A percentile compares a stretch with the other conserved stretches of the same genome.
phyloP scores from a whole-genome alignment of 1,284 basidiomycete genomes.

The Moesziomyces antarcticus region DNA sequence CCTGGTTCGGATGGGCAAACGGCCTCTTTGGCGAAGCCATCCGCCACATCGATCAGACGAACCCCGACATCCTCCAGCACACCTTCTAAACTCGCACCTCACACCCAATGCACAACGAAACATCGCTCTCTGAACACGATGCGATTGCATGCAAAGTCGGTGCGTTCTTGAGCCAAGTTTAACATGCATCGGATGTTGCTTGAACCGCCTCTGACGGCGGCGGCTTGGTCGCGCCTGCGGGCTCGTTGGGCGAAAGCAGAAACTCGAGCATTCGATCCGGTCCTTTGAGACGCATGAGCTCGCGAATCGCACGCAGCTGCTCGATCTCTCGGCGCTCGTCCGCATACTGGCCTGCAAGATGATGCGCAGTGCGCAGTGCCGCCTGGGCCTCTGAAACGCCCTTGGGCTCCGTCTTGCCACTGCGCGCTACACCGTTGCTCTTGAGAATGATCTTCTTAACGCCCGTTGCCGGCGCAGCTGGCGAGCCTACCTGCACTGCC shows the following conservation, averaged over 20 bases:
- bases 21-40: constrained; percentile 54
- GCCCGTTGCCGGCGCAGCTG: neutral
- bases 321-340: constrained; percentile 46
- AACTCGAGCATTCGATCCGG: constrained; percentile 36
- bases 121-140: neutral
- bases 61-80: constrained; percentile 33
- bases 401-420: neutral
- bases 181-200: too few relatives aligned
- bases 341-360: constrained; percentile 28
- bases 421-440: constrained; percentile 6
- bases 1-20: constrained; percentile 59
- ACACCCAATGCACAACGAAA: neutral
- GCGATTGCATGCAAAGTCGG: neutral
- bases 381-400: constrained; percentile 5
- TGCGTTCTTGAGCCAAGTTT: too few relatives aligned
- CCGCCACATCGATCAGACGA: constrained; percentile 45
- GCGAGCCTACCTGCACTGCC: constrained; percentile 1
- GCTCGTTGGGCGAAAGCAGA: constrained; percentile 31
- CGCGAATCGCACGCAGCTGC: constrained; percentile 53
- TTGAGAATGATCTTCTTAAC: constrained; percentile 23
- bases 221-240: neutral
- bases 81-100: neutral
- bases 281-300: constrained; percentile 48
- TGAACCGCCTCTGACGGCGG: too few relatives aligned
- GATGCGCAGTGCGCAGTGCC: constrained; percentile 22